Evolutionary conservation across 2,329 filamentous ascomycete genomes (phyloP), one percentile per base, ranked within the genome.

Genomic region (Monascus ruber): DNA sequence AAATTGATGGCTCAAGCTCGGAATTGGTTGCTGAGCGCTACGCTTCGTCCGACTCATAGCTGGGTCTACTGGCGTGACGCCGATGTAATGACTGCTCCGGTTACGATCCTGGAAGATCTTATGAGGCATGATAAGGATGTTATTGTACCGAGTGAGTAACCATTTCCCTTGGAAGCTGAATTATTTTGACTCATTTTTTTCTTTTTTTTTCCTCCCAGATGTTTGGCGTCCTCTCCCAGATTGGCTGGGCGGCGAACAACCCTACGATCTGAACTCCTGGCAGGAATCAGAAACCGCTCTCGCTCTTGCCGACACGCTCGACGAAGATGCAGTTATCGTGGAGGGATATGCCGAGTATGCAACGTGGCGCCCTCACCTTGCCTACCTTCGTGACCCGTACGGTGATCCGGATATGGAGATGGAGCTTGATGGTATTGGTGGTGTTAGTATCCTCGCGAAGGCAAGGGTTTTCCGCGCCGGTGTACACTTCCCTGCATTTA

Each of bases 11-110:
- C 91, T 1, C 87, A 95, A 66, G 91, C 91, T 37, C 77, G 91
- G 46, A 98, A 98, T 64, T 98, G 91, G 91, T 72, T 98, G 38
- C 68, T 98, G 41, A 95, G 87, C 54, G 89, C 91, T 32, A 89
- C 91, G 24, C 69, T 98, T 39, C 79, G 91, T 33, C 91, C 91
- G 1, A 93, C 91, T 38, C 91, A 98, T 60, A 95, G 88, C 47
- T 98, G 91, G 91, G 91, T 98, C 6, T 98, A 98, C 60, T 98
- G 91, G 91, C 80, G 91, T 63, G 91, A 98, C 66, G 91, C 94
- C 24, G 91, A 98, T 65, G 91, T 98, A 6, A 87, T 96, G 65
- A 98, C 91, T 1, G 91, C 91, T 2, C 91, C 91, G 0, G 91
- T 89, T 56, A 96, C 91, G 0, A 96, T 98, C 51, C 68, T 98